phyloP scores from a whole-genome alignment of 768 basidiomycete genomes.

The Polyporus arcularius region DNA sequence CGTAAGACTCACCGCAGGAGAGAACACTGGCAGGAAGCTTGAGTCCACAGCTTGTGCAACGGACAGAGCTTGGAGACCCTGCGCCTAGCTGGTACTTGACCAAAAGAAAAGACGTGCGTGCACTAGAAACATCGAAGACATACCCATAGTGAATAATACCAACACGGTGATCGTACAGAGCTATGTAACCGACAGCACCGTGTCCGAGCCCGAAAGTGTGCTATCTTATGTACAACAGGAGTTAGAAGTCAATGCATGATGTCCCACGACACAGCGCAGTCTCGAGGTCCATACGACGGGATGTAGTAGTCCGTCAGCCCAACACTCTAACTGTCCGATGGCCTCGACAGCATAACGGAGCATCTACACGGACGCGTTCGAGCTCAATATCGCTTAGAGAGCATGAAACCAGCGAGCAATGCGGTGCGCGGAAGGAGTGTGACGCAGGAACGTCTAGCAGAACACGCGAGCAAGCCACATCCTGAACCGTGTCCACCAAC shows the following conservation, averaged over 20 bases:
- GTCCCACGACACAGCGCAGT: slow-evolving; percentile 1
- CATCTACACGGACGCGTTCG: slow-evolving; percentile 10
- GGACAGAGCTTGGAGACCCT: too few species aligned
- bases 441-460: slow-evolving; percentile 45
- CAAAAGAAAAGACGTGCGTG: too few species aligned
- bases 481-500: slow-evolving; percentile 77
- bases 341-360: not conserved
- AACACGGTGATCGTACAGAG: slow-evolving; percentile 18
- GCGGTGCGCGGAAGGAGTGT: not conserved
- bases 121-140: not conserved
- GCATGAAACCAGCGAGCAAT: not conserved
- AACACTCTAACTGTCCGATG: not conserved
- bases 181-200: slow-evolving; percentile 13
- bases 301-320: slow-evolving; percentile 1
- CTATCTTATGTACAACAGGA: not conserved
- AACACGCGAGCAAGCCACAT: slow-evolving; percentile 81
- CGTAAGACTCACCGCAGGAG: too few species aligned
- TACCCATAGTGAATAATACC: slow-evolving; percentile 21
- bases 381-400: slow-evolving; percentile 3
- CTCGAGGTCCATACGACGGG: too few species aligned
- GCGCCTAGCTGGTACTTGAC: too few species aligned
- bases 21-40: too few species aligned
- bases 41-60: too few species aligned
- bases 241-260: not conserved
- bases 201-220: not conserved